Conservation (phyloP, 2,329 filamentous ascomycete species). For the Calonectria pseudoturangicola region DNA sequence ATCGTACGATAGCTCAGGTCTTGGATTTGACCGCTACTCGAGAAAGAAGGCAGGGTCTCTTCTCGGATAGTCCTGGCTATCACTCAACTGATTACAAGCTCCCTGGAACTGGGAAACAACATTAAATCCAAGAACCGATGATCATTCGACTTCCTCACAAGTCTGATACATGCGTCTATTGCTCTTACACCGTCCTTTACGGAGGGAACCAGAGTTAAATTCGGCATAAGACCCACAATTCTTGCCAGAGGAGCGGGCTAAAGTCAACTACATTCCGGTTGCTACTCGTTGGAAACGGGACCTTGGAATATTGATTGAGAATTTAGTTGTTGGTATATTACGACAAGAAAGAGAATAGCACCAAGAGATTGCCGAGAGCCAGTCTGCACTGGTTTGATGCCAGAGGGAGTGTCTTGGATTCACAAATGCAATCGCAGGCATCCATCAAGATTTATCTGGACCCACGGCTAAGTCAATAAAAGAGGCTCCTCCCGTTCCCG, state of each 20-base stretch:
- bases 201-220: conserved; percentile 10
- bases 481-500: conserved; percentile 23
- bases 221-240: conserved; percentile 29
- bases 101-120: neutral
- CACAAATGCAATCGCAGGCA: neutral
- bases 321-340: neutral
- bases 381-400: too few species aligned
- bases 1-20: neutral
- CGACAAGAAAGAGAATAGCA: too few species aligned
- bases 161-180: neutral
- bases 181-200: neutral
- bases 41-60: neutral
- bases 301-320: neutral
- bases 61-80: neutral
- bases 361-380: too few species aligned
- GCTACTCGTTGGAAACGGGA: neutral
- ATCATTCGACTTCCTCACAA: neutral
- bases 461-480: conserved; percentile 7
- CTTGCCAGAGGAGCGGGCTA: neutral
- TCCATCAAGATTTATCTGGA: neutral
- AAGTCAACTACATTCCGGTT: conserved; percentile 25
- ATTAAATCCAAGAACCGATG: neutral
- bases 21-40: neutral
- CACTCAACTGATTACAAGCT: neutral
- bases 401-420: neutral